Evolutionary conservation across 108 stramenopile species (phyloP), one percentile per base, ranked within the genome.

Genomic region (Nannochloropsis salina): DNA sequence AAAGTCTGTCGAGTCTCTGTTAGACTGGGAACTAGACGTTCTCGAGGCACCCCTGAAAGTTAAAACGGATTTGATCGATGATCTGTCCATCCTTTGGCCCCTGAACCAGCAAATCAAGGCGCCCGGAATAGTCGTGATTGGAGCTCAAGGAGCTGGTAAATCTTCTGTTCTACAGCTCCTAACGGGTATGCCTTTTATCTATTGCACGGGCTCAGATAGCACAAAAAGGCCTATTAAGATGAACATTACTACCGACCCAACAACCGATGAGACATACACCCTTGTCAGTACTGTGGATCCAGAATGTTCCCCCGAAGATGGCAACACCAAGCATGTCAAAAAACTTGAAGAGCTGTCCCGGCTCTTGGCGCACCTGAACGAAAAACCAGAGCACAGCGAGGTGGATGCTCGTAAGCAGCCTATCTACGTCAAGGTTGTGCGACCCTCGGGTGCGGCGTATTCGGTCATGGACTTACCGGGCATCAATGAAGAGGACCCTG

Each of bases 91-190:
- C 61, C 61, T 74, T n/a, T 74, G 61, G 61, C 61, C 61, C n/a
- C 61, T 74, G 4, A 74, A 74, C 61, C 15, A 74, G n/a, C 61
- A 74, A 74, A n/a, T 86, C 85, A 86, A 86, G n/a, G 61, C 61
- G 1, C 61, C 61, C 20, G 61, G 61, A 74, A 91, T 91, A n/a
- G 84, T 84, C 44, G 90, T 90, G 12, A 91, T 91, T 90, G 90
- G 90, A 9, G 90, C 90, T 87, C 90, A 91, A 40, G 88, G 88
- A 22, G 89, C 86, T 86, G 91, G 91, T 11, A 91, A 91, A 82
- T 89, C 88, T 20, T 87, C 86, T 10, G 89, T 91, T 12, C 88
- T 90, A 51, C 90, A 91, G 80, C 88, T 90, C n/a, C 83, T 91
- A 41, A 86, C 86, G 42, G 91, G 91, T 20, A 81, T 91, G 31